phyloP scores from a whole-genome alignment of 345 rosid species.

The Kandelia obovata region DNA sequence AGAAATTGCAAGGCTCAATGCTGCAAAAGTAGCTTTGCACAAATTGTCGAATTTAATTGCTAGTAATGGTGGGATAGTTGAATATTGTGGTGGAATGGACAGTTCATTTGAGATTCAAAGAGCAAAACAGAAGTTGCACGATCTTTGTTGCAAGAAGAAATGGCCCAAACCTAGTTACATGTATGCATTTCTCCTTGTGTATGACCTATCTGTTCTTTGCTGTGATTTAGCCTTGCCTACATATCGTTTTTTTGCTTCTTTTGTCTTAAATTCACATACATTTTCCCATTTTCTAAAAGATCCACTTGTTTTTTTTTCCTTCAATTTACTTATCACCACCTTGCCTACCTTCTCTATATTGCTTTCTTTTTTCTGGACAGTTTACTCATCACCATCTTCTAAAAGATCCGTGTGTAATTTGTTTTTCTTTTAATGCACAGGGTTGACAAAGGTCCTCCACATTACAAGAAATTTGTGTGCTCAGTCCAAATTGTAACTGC shows the following conservation, averaged over 20 bases:
- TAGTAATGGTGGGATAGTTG: slow-evolving; percentile 4
- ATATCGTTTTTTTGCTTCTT: too few species aligned
- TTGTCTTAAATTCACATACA: too few species aligned
- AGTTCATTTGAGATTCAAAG: slow-evolving; percentile 33
- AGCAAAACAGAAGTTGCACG: slow-evolving; percentile 59
- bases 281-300: too few species aligned
- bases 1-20: slow-evolving; percentile 66
- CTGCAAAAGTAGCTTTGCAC: slow-evolving; percentile 50
- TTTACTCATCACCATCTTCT: background rate
- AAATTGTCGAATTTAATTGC: slow-evolving; percentile 33
- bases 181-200: slow-evolving; percentile 27
- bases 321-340: too few species aligned
- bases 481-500: slow-evolving; percentile 44
- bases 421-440: background rate
- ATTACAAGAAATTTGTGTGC: slow-evolving; percentile 44
- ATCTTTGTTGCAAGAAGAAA: slow-evolving; percentile 53
- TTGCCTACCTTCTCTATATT: too few species aligned
- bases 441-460: background rate
- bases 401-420: background rate
- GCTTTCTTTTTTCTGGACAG: background rate
- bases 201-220: background rate
- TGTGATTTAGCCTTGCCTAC: too few species aligned
- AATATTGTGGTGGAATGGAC: slow-evolving; percentile 8
- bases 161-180: slow-evolving; percentile 67
- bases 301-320: too few species aligned